phyloP scores from a whole-genome alignment of 2,329 filamentous ascomycete genomes.

The Plectosphaerella plurivora region DNA sequence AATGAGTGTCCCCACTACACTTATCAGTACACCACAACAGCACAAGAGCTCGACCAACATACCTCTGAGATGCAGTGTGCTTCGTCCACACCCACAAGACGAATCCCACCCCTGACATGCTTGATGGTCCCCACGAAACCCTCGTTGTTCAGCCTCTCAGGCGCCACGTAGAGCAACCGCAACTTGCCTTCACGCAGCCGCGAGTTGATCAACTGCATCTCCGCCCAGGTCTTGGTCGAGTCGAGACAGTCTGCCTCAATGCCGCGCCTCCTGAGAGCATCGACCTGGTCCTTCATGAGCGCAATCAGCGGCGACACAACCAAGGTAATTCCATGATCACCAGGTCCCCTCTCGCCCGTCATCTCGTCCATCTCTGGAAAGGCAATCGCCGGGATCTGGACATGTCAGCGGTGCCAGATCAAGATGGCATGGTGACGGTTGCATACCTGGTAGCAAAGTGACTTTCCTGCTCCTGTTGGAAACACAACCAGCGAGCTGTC shows the following conservation, averaged over 20 bases:
- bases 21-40: neutral
- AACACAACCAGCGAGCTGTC: constrained; percentile 39
- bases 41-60: neutral
- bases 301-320: constrained; percentile 54
- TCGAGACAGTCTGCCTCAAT: constrained; percentile 51
- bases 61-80: constrained; percentile 54
- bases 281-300: constrained; percentile 58
- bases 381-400: constrained; percentile 40
- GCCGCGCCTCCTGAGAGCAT: constrained; percentile 42
- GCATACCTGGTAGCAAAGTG: constrained; percentile 41
- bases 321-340: constrained; percentile 45
- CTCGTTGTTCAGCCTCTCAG: constrained; percentile 58
- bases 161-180: constrained; percentile 53
- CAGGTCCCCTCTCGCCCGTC: constrained; percentile 16
- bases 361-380: constrained; percentile 37
- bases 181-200: constrained; percentile 39
- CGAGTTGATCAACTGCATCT: constrained; percentile 31
- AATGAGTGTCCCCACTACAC: constrained; percentile 43
- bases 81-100: constrained; percentile 53
- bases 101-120: constrained; percentile 47
- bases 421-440: no score
- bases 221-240: constrained; percentile 48
- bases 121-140: constrained; percentile 53
- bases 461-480: constrained; percentile 45
- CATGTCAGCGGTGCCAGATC: neutral